A percentile compares a stretch with the other conserved stretches of the same genome.
Conservation (phyloP, 768 basidiomycete genomes). For the Trametes cinnabarina region DNA sequence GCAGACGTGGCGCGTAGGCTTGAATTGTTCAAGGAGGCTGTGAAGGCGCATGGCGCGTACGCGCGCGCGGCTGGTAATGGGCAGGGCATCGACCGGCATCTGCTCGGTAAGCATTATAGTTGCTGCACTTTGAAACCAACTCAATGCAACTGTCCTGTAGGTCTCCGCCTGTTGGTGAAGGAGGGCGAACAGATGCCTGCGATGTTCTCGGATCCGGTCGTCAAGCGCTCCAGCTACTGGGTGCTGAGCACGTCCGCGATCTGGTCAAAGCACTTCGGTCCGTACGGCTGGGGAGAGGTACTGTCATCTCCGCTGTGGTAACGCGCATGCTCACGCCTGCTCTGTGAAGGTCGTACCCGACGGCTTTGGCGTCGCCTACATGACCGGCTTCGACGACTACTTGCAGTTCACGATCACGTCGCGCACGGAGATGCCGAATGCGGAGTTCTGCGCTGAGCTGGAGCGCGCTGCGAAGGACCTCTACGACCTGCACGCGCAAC, state of each 20-base stretch:
- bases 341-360: slow-evolving; percentile 70
- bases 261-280: slow-evolving; percentile 78
- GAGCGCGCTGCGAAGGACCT: slow-evolving; percentile 63
- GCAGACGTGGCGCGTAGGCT: slow-evolving; percentile 45
- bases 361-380: slow-evolving; percentile 92
- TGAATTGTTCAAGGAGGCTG: slow-evolving; percentile 55
- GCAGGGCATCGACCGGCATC: slow-evolving; percentile 82
- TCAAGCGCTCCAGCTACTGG: slow-evolving; percentile 74
- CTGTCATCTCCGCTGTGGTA: no score
- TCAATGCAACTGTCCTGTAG: slow-evolving; percentile 34
- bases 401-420: slow-evolving; percentile 89
- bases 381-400: slow-evolving; percentile 72
- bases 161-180: slow-evolving; percentile 65
- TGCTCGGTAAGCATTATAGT: slow-evolving; percentile 58
- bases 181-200: slow-evolving; percentile 64
- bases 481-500: slow-evolving; percentile 43
- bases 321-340: no score
- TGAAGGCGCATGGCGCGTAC: slow-evolving; percentile 60
- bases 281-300: slow-evolving; percentile 93
- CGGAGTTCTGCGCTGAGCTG: slow-evolving; percentile 70
- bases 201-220: slow-evolving; percentile 75
- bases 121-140: neutral
- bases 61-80: slow-evolving; percentile 66
- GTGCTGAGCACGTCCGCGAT: slow-evolving; percentile 87
- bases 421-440: slow-evolving; percentile 79